phyloP scores from a whole-genome alignment of 164 flowering plant genomes.

The Berberis thunbergii region DNA sequence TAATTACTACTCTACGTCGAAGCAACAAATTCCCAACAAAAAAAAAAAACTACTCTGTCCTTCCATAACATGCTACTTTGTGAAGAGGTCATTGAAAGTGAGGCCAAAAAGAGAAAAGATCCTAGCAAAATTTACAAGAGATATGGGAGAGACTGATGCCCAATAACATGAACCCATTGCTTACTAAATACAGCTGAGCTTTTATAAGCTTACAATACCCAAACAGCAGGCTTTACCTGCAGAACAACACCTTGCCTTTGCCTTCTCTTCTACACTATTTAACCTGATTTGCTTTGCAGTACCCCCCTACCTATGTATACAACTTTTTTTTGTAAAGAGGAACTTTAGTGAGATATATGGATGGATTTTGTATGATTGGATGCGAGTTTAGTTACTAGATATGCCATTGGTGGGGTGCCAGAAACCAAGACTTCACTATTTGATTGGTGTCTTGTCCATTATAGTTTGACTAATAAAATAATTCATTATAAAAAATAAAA shows the following conservation, averaged over 20 bases:
- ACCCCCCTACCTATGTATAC: not conserved
- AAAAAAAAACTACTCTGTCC: not conserved
- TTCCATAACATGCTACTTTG: not conserved
- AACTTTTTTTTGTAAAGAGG: no score
- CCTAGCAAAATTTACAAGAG: slow-evolving; percentile 9
- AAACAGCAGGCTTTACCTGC: slow-evolving; percentile 22
- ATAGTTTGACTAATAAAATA: not conserved
- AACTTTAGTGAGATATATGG: no score
- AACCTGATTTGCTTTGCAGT: slow-evolving; percentile 1
- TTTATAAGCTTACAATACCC: slow-evolving; percentile 17
- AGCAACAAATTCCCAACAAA: not conserved
- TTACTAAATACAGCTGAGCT: slow-evolving; percentile 16
- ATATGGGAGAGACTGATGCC: slow-evolving; percentile 18
- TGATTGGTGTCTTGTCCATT: not conserved
- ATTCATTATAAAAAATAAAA: not conserved
- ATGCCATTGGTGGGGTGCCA: not conserved
- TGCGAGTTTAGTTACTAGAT: not conserved
- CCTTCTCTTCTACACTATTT: slow-evolving; percentile 23
- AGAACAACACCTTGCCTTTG: slow-evolving; percentile 19
- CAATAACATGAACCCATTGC: slow-evolving; percentile 13
- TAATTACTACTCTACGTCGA: no score
- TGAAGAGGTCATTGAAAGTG: not conserved
- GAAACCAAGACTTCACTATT: not conserved
- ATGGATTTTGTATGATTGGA: not conserved
- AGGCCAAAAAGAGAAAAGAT: slow-evolving; percentile 23